These are phyloP conservation scores for Naganishia friedmannii DNA, from an alignment of 768 basidiomycete genomes.

Conservation along the genomic window DNA sequence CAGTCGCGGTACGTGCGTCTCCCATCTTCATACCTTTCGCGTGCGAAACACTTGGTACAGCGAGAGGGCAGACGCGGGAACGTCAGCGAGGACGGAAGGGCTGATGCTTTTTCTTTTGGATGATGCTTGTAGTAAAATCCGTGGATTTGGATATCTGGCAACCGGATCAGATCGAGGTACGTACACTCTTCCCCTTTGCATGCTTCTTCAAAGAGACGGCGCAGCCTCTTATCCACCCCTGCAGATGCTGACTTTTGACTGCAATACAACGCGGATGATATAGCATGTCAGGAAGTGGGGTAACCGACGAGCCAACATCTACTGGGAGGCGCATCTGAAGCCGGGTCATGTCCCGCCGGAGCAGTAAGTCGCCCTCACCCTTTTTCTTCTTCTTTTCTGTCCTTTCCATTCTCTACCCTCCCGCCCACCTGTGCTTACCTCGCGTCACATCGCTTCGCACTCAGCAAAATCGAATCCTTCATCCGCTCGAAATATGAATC, in stretches of 20 bases:
- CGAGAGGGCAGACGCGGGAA: no score
- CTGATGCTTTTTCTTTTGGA: no score
- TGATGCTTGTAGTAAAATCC: conserved; percentile 67
- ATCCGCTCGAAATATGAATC: conserved; percentile 96
- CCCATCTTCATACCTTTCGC: no score
- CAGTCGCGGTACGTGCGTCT: conserved; percentile 57
- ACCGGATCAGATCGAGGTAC: conserved; percentile 91
- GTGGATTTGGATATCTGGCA: conserved; percentile 98
- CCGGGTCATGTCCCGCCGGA: conserved; percentile 87
- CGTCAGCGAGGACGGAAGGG: conserved; percentile 31
- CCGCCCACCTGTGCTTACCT: neutral
- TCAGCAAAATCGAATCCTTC: conserved; percentile 94
- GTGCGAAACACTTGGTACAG: no score
- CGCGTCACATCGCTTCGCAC: neutral
- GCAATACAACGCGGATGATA: no score
- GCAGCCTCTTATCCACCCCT: conserved; percentile 3
- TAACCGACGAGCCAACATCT: conserved; percentile 83
- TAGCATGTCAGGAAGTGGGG: conserved; percentile 82
- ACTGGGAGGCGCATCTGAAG: conserved; percentile 96
- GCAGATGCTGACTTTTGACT: neutral
- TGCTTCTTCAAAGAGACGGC: conserved; percentile 54
- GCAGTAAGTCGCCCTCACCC: conserved; percentile 62
- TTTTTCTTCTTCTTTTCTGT: neutral
- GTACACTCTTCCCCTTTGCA: conserved; percentile 33
- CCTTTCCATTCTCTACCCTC: no score